phyloP scores from a whole-genome alignment of 495 filamentous ascomycete species.

The Penicillium cinerascens region DNA sequence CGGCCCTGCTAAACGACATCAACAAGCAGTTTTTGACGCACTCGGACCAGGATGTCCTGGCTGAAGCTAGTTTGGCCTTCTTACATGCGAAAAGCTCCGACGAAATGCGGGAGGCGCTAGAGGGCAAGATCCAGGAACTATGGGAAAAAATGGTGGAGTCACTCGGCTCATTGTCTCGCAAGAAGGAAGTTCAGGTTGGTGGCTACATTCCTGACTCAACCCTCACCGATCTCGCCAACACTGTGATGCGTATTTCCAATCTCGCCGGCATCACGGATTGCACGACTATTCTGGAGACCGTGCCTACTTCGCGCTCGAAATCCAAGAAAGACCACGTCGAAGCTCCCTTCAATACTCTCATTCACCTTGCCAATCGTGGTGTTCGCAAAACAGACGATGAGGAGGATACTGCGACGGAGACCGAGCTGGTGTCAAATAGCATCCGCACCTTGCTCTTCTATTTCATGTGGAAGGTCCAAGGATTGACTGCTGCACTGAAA shows the following conservation, averaged over 20 bases:
- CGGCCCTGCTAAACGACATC: slow-evolving; percentile 83
- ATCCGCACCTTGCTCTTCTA: slow-evolving; percentile 76
- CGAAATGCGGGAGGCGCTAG: slow-evolving; percentile 79
- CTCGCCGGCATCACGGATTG: slow-evolving; percentile 78
- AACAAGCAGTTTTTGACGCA: slow-evolving; percentile 91
- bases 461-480: slow-evolving; percentile 88
- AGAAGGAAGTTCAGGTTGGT: slow-evolving; percentile 59
- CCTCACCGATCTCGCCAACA: slow-evolving; percentile 69
- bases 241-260: slow-evolving; percentile 78
- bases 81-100: slow-evolving; percentile 82
- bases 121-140: slow-evolving; percentile 70
- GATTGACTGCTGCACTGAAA: slow-evolving; percentile 34
- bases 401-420: slow-evolving; percentile 65
- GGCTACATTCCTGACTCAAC: slow-evolving; percentile 57
- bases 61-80: slow-evolving; percentile 76
- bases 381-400: slow-evolving; percentile 53
- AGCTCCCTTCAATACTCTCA: slow-evolving; percentile 63
- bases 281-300: slow-evolving; percentile 64
- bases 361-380: slow-evolving; percentile 65
- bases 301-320: slow-evolving; percentile 41
- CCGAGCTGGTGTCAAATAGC: slow-evolving; percentile 68
- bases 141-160: slow-evolving; percentile 80
- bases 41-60: slow-evolving; percentile 77
- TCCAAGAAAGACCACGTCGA: slow-evolving; percentile 43
- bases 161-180: slow-evolving; percentile 63